Percentiles rank a stretch among this genome's conserved stretches.
phyloP scores from a whole-genome alignment of 345 rosid genomes.

The Ceriops tagal region DNA sequence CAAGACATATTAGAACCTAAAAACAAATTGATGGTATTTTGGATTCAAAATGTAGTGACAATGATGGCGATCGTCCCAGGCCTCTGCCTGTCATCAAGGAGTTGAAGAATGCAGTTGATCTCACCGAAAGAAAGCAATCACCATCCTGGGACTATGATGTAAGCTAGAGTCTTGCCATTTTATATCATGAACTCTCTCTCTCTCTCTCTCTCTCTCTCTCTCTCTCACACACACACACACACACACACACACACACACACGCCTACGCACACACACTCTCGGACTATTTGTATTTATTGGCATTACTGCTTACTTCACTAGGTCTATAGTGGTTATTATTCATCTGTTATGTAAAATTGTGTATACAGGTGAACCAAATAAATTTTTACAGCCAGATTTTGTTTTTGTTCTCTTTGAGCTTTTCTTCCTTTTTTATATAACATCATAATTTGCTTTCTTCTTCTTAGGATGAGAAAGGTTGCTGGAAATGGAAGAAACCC shows the following conservation, averaged over 20 bases:
- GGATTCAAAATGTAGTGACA: conserved; percentile 13
- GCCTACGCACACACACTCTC: not conserved
- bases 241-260: too few species aligned
- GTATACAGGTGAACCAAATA: too few species aligned
- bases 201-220: not conserved
- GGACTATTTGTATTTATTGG: too few species aligned
- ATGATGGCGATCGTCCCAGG: conserved; percentile 64
- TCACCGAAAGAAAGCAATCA: conserved; percentile 47
- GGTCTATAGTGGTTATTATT: too few species aligned
- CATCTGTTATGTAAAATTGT: too few species aligned
- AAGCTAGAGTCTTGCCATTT: conserved; percentile 15
- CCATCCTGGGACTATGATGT: conserved; percentile 83
- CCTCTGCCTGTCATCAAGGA: conserved; percentile 55
- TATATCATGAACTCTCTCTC: not conserved
- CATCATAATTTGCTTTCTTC: not conserved
- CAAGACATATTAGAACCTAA: too few species aligned
- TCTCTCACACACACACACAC: not conserved
- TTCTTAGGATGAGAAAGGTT: conserved; percentile 14
- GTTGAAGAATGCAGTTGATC: conserved; percentile 43
- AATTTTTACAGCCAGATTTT: too few species aligned
- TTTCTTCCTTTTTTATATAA: not conserved
- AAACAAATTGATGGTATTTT: not conserved
- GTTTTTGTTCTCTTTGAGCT: not conserved
- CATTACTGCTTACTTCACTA: too few species aligned
- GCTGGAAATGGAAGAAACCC: conserved; percentile 24